phyloP scores from a whole-genome alignment of 2,329 filamentous ascomycete genomes.

The Aspergillus calidoustus region DNA sequence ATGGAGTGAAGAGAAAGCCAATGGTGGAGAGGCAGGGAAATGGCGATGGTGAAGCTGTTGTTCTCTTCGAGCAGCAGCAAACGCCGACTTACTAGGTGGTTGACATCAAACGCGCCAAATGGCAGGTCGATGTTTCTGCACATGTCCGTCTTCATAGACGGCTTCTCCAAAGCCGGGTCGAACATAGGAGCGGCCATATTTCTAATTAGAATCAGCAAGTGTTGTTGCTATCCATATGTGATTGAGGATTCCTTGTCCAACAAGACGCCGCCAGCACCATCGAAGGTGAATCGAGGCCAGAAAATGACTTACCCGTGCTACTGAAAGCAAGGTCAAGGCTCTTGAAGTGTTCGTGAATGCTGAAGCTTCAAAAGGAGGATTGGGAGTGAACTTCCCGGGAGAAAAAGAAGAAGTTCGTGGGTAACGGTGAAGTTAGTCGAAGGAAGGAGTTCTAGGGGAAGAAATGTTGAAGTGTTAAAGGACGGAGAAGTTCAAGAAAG shows the following conservation, averaged over 20 bases:
- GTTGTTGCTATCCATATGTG: neutral
- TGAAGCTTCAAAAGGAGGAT: neutral
- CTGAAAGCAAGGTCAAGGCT: neutral
- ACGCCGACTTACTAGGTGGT: slow-evolving; percentile 30
- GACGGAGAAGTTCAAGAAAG: neutral
- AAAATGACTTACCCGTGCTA: neutral
- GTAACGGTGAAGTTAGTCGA: neutral
- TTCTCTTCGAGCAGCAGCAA: neutral
- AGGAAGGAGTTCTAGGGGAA: neutral
- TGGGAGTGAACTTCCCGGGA: neutral
- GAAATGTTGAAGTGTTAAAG: neutral
- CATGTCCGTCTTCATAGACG: slow-evolving; percentile 26
- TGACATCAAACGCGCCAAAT: slow-evolving; percentile 26
- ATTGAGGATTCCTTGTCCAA: neutral
- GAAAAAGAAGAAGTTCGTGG: too few species aligned
- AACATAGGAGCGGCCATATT: neutral
- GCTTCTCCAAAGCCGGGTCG: slow-evolving; percentile 31
- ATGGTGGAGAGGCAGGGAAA: neutral
- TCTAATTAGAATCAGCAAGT: neutral
- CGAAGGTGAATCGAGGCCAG: neutral
- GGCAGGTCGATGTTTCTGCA: slow-evolving; percentile 33
- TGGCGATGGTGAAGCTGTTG: neutral
- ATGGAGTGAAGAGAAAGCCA: neutral
- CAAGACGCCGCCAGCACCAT: neutral
- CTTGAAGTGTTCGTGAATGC: neutral